These are phyloP conservation scores for Toxoplasma gondii DNA, from an alignment of 169 alveolate genomes.

Conservation along the genomic window DNA sequence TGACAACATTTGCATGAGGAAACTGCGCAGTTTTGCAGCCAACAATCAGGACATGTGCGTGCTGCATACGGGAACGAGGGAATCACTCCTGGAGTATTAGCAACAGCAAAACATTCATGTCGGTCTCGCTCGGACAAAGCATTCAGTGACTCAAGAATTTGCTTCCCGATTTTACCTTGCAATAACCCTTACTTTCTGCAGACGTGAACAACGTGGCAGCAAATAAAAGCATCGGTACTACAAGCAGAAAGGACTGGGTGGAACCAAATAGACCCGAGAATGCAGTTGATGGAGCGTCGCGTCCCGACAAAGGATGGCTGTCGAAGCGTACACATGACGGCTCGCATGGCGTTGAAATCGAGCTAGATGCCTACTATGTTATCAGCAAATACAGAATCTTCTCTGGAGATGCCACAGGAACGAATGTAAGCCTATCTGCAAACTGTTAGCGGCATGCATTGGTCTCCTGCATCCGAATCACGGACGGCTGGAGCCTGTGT, in stretches of 20 bases:
- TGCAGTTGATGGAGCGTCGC: slow-evolving; percentile 37
- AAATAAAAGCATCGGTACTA: background rate
- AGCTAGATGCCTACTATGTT: slow-evolving; percentile 33
- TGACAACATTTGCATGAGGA: too few species aligned
- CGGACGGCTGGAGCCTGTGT: too few species aligned
- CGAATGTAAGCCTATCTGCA: slow-evolving; percentile 2
- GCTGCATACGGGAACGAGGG: too few species aligned
- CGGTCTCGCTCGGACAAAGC: too few species aligned
- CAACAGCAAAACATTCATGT: too few species aligned
- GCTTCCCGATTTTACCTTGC: background rate
- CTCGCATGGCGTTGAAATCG: slow-evolving; percentile 44
- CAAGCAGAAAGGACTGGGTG: slow-evolving; percentile 34
- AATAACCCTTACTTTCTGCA: background rate
- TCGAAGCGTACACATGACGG: slow-evolving; percentile 25
- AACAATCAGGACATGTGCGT: too few species aligned
- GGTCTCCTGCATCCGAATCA: too few species aligned
- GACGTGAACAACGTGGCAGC: background rate
- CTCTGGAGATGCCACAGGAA: slow-evolving; percentile 26
- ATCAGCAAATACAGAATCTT: slow-evolving; percentile 38
- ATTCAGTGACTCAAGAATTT: too few species aligned
- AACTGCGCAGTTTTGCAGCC: too few species aligned
- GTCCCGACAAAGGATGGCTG: slow-evolving; percentile 50
- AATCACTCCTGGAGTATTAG: too few species aligned
- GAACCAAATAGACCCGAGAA: slow-evolving; percentile 54
- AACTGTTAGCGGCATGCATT: background rate